Conservation (phyloP, 257 asterid genomes). For the Phtheirospermum japonicum region DNA sequence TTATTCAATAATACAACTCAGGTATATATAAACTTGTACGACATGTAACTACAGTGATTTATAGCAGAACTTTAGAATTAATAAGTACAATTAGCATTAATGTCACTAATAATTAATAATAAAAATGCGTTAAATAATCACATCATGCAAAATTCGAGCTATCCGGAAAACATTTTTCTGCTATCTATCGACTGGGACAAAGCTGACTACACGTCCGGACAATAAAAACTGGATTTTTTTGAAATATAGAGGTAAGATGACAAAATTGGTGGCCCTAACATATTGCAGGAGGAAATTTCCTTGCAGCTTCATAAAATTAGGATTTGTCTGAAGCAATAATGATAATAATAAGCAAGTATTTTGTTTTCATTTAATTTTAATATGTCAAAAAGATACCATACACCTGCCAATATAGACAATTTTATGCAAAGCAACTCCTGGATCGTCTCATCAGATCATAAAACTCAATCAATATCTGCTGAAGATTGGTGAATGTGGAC, state of each 20-base stretch:
- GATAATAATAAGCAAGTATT: neutral
- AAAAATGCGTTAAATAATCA: neutral
- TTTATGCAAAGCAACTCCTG: no score
- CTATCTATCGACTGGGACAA: no score
- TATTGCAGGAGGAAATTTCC: conserved; percentile 34
- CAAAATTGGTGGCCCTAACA: conserved; percentile 35
- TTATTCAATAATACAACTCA: no score
- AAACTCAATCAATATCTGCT: no score
- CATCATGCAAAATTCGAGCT: neutral
- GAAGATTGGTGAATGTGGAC: no score
- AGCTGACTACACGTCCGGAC: neutral
- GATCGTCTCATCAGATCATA: no score
- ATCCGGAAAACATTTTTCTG: no score
- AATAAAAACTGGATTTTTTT: neutral
- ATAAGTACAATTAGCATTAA: neutral
- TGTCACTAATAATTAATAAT: neutral
- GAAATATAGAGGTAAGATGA: conserved; percentile 7
- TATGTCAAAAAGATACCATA: no score
- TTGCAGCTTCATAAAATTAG: conserved; percentile 32
- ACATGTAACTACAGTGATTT: no score
- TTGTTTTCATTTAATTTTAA: neutral
- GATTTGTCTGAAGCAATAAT: conserved; percentile 27
- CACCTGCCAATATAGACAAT: no score
- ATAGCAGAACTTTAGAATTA: neutral
- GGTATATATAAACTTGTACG: no score